phyloP scores from a whole-genome alignment of 2,329 filamentous ascomycete species.

The Ascochyta pisi region DNA sequence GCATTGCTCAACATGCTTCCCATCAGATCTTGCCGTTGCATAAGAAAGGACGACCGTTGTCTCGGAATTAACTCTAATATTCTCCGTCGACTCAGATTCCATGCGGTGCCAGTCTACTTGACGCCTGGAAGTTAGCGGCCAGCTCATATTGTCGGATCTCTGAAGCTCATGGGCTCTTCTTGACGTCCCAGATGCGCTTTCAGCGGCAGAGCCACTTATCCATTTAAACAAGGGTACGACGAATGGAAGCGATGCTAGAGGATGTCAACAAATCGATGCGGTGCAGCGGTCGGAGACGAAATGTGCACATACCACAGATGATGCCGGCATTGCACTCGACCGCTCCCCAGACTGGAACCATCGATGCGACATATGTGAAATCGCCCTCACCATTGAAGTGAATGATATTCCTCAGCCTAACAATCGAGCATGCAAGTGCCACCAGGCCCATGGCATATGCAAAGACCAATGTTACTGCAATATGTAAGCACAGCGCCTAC shows the following conservation, averaged over 20 bases:
- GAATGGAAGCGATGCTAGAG: not conserved
- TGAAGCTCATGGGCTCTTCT: not conserved
- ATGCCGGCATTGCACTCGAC: slow-evolving; percentile 2
- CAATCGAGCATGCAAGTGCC: not conserved
- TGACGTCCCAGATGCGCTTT: not conserved
- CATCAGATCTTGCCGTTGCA: no score
- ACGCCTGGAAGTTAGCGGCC: not conserved
- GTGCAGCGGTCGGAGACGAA: no score
- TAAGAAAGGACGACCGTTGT: no score
- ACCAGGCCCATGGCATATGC: not conserved
- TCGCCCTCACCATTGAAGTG: slow-evolving; percentile 1
- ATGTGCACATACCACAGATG: not conserved
- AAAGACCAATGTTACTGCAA: no score
- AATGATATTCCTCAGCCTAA: slow-evolving; percentile 1
- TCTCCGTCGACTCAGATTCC: not conserved
- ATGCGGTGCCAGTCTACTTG: not conserved
- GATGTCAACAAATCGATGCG: not conserved
- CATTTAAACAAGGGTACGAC: not conserved
- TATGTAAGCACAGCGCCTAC: no score
- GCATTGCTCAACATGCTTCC: no score
- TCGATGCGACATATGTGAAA: not conserved
- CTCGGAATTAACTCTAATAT: not conserved
- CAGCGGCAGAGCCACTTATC: not conserved
- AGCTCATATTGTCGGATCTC: not conserved
- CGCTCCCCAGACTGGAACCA: slow-evolving; percentile 1